A percentile compares a stretch with the other conserved stretches of the same genome.
Evolutionary conservation across 495 filamentous ascomycete species (phyloP).

Genomic region (Tuber indicum): DNA sequence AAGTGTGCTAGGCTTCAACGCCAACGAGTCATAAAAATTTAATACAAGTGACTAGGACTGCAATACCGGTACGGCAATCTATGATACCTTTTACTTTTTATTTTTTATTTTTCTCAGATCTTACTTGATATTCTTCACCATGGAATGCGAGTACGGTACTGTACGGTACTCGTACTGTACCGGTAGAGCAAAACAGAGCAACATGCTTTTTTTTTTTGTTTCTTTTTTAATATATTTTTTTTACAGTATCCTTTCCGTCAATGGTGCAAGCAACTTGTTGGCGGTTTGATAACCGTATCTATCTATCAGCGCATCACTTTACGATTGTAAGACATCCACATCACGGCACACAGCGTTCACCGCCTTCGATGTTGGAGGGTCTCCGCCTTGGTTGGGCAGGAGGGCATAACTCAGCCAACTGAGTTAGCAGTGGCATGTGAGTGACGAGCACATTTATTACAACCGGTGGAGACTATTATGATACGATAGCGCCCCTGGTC

Average conservation of each 20-base stretch:
- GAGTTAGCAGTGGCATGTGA: conserved; percentile 17
- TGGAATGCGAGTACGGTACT: too few species aligned
- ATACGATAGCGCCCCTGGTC: not conserved
- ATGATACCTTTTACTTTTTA: too few species aligned
- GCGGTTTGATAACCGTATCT: not conserved
- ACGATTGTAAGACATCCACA: not conserved
- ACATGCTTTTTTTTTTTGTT: not conserved
- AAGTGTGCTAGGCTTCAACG: not conserved
- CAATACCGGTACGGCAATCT: not conserved
- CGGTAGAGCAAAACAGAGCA: not conserved
- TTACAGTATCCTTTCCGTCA: not conserved
- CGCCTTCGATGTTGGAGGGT: not conserved
- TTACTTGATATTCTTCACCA: too few species aligned
- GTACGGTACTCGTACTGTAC: too few species aligned
- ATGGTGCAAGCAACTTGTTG: not conserved
- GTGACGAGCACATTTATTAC: conserved; percentile 27
- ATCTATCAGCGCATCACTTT: not conserved
- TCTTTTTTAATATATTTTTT: not conserved
- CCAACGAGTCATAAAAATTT: not conserved
- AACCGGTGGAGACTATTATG: not conserved
- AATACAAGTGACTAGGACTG: not conserved
- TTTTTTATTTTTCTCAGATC: not conserved
- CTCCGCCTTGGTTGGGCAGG: not conserved
- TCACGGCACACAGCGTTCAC: not conserved
- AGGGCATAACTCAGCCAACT: not conserved